Percentiles rank a stretch among this genome's conserved stretches.
Conservation (phyloP, 2,329 filamentous ascomycete species). For the Aspergillus japonicus region DNA sequence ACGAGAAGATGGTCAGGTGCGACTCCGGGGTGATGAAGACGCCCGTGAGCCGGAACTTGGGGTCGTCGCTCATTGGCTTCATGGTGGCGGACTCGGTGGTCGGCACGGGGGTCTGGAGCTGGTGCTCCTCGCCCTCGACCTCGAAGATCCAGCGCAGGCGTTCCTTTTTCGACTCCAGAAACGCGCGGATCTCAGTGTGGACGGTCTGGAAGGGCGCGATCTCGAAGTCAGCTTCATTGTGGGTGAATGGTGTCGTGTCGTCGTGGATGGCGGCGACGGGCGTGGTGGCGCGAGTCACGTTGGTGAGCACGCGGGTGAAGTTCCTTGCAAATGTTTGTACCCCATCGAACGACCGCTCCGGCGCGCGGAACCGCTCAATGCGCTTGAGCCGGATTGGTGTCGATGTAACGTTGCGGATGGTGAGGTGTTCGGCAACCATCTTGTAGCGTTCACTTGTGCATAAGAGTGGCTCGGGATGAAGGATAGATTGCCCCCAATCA, state of each 20-base stretch:
- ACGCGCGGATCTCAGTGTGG: conserved; percentile 61
- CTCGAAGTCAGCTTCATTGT: conserved; percentile 61
- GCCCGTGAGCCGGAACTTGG: conserved; percentile 60
- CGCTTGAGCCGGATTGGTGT: conserved; percentile 69
- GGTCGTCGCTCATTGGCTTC: conserved; percentile 55
- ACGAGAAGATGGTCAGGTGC: conserved; percentile 65
- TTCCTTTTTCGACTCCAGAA: conserved; percentile 59
- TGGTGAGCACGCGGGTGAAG: conserved; percentile 46
- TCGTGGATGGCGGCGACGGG: conserved; percentile 45
- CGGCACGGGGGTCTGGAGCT: conserved; percentile 68
- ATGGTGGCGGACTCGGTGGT: conserved; percentile 61
- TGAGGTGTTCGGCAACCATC: conserved; percentile 53
- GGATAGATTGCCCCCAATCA: background rate
- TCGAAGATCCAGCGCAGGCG: conserved; percentile 74
- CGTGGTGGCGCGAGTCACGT: conserved; percentile 43
- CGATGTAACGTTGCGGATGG: conserved; percentile 78
- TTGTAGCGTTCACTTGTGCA: conserved; percentile 1
- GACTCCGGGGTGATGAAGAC: conserved; percentile 61
- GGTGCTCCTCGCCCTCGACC: conserved; percentile 62
- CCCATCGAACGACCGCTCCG: conserved; percentile 39
- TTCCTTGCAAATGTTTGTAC: conserved; percentile 48
- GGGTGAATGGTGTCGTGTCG: conserved; percentile 61
- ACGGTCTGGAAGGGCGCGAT: conserved; percentile 68
- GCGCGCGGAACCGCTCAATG: conserved; percentile 70
- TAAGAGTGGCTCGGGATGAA: background rate